Percentiles rank a stretch among this genome's conserved stretches.
These are phyloP conservation scores for Somion occarium DNA, from an alignment of 1,284 basidiomycete species.

Conservation along the genomic window DNA sequence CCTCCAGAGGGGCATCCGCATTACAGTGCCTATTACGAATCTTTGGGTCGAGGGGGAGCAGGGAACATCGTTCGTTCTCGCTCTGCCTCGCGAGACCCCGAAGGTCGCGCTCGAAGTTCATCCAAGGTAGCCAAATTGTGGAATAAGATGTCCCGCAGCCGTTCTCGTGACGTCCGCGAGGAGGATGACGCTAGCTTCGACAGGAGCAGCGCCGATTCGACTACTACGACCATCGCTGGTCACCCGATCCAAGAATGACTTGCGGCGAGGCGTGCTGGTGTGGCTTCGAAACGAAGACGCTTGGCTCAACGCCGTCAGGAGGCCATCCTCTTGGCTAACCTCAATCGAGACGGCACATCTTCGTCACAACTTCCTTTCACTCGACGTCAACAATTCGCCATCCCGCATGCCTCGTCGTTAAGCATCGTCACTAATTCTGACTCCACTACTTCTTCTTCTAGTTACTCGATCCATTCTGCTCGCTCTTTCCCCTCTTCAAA, in stretches of 20 bases:
- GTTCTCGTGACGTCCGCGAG: constrained; percentile 10
- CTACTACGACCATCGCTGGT: neutral
- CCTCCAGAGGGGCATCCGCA: constrained; percentile 29
- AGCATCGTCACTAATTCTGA: constrained; percentile 4
- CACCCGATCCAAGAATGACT: constrained; percentile 21
- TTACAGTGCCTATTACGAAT: constrained; percentile 25
- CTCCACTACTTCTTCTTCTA: constrained; percentile 3
- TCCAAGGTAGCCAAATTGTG: constrained; percentile 18
- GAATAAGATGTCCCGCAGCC: constrained; percentile 16
- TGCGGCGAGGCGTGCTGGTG: constrained; percentile 21
- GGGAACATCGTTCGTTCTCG: constrained; percentile 59
- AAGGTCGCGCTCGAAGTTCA: constrained; percentile 18
- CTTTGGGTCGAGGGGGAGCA: constrained; percentile 66
- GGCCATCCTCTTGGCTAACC: constrained; percentile 9
- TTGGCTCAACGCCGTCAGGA: constrained; percentile 17
- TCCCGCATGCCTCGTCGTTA: constrained; percentile 6
- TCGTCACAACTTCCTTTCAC: neutral
- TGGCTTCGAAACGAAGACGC: constrained; percentile 16
- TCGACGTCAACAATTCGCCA: constrained; percentile 1
- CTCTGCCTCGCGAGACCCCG: constrained; percentile 35
- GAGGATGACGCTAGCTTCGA: constrained; percentile 2
- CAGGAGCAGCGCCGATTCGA: constrained; percentile 11
- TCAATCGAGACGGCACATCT: constrained; percentile 4
- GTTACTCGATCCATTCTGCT: neutral
- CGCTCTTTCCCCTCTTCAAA: neutral